These are phyloP conservation scores for Serpula lacrymans DNA, from an alignment of 768 basidiomycete genomes.

Conservation along the genomic window DNA sequence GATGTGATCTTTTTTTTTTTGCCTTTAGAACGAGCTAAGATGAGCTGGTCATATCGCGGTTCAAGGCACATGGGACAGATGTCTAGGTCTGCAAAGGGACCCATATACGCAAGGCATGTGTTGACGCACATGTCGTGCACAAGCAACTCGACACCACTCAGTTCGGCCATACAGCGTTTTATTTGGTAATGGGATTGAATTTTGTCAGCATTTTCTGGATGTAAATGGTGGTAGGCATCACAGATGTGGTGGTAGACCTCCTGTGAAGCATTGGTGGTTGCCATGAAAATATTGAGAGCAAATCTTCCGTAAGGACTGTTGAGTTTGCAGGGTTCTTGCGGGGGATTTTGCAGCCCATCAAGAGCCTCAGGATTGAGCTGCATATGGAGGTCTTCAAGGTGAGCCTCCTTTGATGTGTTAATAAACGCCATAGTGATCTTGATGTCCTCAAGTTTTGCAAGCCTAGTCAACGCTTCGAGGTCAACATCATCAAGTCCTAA, in stretches of 20 bases:
- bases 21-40: too few relatives aligned
- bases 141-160: conserved; percentile 17
- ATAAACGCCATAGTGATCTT: too few relatives aligned
- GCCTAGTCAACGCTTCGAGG: too few relatives aligned
- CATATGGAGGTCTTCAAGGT: too few relatives aligned
- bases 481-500: too few relatives aligned
- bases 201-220: conserved; percentile 9
- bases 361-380: too few relatives aligned
- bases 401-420: too few relatives aligned
- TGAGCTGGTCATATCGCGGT: conserved; percentile 26
- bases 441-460: too few relatives aligned
- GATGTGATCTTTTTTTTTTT: conserved; percentile 20
- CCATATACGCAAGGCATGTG: conserved; percentile 36
- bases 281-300: conserved; percentile 30
- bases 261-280: conserved; percentile 29
- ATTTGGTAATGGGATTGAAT: conserved; percentile 12
- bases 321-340: conserved; percentile 1
- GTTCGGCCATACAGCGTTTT: neutral
- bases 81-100: conserved; percentile 26
- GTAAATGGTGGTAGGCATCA: conserved; percentile 12
- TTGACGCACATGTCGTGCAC: conserved; percentile 38
- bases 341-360: too few relatives aligned
- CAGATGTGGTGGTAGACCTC: conserved; percentile 25
- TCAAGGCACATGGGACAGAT: conserved; percentile 30
- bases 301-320: neutral